phyloP scores from a whole-genome alignment of 2,329 filamentous ascomycete species.

The Botrytis pseudocinerea region DNA sequence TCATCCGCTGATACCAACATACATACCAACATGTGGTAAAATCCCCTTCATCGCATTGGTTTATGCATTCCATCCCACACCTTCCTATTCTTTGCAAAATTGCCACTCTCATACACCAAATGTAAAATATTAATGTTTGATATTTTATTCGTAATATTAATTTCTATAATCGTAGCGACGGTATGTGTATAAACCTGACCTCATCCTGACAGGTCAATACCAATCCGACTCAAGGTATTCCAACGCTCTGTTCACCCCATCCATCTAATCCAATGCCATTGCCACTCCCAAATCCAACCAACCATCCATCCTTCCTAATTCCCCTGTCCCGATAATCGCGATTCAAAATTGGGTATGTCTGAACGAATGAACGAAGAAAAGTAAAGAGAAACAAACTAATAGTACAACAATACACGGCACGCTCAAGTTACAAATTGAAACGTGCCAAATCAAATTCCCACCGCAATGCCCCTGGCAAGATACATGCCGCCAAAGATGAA shows the following conservation, averaged over 20 bases:
- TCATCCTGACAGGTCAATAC: neutral
- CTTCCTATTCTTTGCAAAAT: neutral
- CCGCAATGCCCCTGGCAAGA: conserved; percentile 12
- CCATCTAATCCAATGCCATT: conserved; percentile 12
- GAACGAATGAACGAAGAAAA: conserved; percentile 13
- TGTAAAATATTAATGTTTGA: neutral
- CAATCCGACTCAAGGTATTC: conserved; percentile 3
- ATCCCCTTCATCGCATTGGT: neutral
- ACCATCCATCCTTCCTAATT: neutral
- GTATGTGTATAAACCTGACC: conserved; percentile 16
- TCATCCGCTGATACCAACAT: no score
- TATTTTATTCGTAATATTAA: conserved; percentile 8
- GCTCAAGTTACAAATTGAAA: neutral
- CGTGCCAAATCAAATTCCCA: neutral
- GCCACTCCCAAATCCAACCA: neutral
- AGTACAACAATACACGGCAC: conserved; percentile 17
- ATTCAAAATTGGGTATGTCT: conserved; percentile 12
- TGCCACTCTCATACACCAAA: neutral
- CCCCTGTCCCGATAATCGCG: neutral
- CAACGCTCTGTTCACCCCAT: neutral
- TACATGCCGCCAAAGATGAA: conserved; percentile 8
- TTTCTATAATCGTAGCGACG: conserved; percentile 7
- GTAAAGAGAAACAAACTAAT: neutral
- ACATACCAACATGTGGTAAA: neutral
- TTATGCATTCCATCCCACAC: neutral